A percentile compares a stretch with the other conserved stretches of the same genome.
Evolutionary conservation across 345 rosid genomes (phyloP).

Genomic region (Acer saccharum): DNA sequence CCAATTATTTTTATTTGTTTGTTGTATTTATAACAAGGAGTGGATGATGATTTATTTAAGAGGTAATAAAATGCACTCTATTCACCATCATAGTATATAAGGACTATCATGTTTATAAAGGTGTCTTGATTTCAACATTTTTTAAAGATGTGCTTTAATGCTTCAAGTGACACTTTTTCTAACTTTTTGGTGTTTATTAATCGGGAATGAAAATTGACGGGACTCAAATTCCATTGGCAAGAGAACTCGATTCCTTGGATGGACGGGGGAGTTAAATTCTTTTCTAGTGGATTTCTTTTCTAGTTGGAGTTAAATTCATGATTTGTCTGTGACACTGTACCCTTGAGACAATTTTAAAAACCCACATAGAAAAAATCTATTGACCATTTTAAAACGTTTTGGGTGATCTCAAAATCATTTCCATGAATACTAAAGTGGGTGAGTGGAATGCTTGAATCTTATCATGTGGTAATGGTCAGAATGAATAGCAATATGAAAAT

Average conservation of each 20-base stretch:
- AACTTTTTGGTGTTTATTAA: no score
- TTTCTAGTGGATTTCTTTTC: no score
- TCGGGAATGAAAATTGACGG: no score
- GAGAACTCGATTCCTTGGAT: no score
- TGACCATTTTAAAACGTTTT: neutral
- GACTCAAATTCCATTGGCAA: no score
- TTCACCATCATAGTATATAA: neutral
- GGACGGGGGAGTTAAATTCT: no score
- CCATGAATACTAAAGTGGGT: neutral
- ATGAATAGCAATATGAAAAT: neutral
- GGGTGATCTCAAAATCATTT: neutral
- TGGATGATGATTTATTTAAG: neutral
- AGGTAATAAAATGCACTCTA: neutral
- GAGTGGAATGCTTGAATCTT: constrained; percentile 1
- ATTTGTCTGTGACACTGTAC: no score
- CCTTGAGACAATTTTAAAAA: no score
- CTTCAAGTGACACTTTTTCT: neutral
- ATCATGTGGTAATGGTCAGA: constrained; percentile 11
- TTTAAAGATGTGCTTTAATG: neutral
- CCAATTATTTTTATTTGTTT: neutral
- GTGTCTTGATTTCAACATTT: neutral
- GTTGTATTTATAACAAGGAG: neutral
- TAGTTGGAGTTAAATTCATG: no score
- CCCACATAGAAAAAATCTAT: neutral
- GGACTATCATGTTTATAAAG: neutral